Conservation (phyloP, 176 grass and related monocot species). For the Oryza coarctata region DNA sequence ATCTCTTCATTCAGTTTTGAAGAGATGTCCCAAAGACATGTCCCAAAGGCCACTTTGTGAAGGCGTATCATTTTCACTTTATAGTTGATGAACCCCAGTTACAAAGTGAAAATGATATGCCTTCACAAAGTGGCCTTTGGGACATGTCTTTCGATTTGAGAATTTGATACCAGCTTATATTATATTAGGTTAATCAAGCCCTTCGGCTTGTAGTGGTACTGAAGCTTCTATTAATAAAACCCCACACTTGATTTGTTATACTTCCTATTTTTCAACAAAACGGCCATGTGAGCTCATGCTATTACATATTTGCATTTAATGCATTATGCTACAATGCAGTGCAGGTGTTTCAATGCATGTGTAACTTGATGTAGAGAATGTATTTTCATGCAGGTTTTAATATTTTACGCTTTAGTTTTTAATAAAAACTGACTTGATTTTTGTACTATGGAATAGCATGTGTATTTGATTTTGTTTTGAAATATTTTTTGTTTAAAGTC, state of each 20-base stretch:
- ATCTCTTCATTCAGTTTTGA: slow-evolving; percentile 16
- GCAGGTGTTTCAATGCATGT: slow-evolving; percentile 1
- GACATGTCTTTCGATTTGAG: not conserved
- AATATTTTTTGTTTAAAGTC: slow-evolving; percentile 7
- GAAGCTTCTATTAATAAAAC: slow-evolving; percentile 19
- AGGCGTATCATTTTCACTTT: too few species aligned
- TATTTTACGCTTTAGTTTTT: not conserved
- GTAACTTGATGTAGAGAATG: slow-evolving; percentile 10
- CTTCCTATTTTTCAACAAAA: not conserved
- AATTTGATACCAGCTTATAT: slow-evolving; percentile 16
- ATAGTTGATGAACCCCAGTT: slow-evolving; percentile 18
- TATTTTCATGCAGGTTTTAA: slow-evolving; percentile 10
- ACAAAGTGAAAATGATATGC: not conserved
- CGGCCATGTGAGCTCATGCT: not conserved
- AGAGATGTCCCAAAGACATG: too few species aligned
- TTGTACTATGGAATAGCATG: slow-evolving; percentile 25
- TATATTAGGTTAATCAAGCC: slow-evolving; percentile 15
- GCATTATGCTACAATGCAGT: slow-evolving; percentile 13
- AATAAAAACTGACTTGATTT: slow-evolving; percentile 30
- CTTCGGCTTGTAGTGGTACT: not conserved
- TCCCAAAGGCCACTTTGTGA: too few species aligned
- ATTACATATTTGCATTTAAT: slow-evolving; percentile 22
- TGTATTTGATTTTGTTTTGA: not conserved
- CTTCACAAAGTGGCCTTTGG: not conserved
- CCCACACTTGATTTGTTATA: not conserved